phyloP scores from a whole-genome alignment of 2,329 filamentous ascomycete species.

The Trichoderma guizhouense region DNA sequence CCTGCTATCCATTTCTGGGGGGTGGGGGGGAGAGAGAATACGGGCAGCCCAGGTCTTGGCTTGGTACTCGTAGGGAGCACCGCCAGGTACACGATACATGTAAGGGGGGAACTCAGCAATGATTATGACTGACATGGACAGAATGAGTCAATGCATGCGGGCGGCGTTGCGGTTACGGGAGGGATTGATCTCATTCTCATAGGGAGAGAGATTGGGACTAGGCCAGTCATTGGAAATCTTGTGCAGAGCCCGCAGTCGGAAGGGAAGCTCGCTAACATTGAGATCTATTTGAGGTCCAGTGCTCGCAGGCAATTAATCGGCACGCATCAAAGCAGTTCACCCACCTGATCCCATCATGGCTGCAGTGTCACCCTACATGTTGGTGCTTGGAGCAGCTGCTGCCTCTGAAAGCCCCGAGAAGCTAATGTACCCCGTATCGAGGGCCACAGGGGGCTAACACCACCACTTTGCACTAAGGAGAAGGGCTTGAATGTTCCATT shows the following conservation, averaged over 20 bases:
- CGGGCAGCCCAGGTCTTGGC: not conserved
- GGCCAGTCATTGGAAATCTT: not conserved
- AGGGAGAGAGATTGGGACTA: not conserved
- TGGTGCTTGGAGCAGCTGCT: not conserved
- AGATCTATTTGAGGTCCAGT: not conserved
- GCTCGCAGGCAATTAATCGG: not conserved
- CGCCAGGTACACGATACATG: not conserved
- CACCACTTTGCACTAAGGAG: not conserved
- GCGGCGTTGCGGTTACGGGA: not conserved
- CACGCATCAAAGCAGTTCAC: not conserved
- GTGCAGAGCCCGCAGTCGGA: not conserved
- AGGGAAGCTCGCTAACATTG: no score
- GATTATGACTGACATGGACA: not conserved
- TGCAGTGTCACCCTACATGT: conserved; percentile 4
- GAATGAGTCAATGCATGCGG: not conserved
- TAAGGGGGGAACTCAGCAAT: not conserved
- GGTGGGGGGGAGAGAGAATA: not conserved
- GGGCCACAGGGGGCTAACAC: not conserved
- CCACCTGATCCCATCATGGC: not conserved
- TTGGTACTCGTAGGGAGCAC: not conserved
- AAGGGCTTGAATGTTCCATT: not conserved
- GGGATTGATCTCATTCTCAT: not conserved
- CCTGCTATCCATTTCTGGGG: not conserved
- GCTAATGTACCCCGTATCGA: conserved; percentile 10
- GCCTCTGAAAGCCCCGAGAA: not conserved